Evolutionary conservation across 2,329 filamentous ascomycete genomes (phyloP), one percentile per base, ranked within the genome.

Genomic region (Cladobotryum mycophilum): DNA sequence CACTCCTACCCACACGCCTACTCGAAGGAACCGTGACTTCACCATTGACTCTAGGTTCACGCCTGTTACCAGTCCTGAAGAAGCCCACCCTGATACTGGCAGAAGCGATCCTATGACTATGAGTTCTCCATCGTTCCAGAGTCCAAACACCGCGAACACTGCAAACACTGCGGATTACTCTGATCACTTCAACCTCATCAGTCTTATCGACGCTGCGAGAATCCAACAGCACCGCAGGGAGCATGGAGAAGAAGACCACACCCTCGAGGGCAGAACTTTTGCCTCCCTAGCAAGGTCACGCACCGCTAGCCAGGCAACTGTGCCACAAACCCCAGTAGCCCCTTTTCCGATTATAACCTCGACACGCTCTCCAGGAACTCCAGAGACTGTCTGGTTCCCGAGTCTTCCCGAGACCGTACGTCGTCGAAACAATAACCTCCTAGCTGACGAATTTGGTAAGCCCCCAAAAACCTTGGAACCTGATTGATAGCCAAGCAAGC

Each of bases 211-310:
- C 35, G 69, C 69, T 13, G 67, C 67, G 2, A 61, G 60, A 53
- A 25, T 66, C 15, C 68, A 70, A 42, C 60, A 60, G 7, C 57
- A 62, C 20, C 64, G 67, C 17, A 53, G 65, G 38, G 60, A 64
- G 15, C 53, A 64, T 13, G 68, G 67, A 6, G 65, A 70, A 43
- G 68, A 70, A 48, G 68, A 70, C 35, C 67, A 70, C 43, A 70
- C 65, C 1, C 62, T 67, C 34, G 51, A 56, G 3, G 60, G 56
- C 2, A 52, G 54, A 1, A 61, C 59, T 0, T 69, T 69, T 51
- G 60, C 58, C 3, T 57, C 58, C 20, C 62, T 57, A 48, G 57
- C 54, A 8, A 60, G 63, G 40, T 64, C 64, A 4, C 61, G 56
- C 6, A 67, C 67, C 1, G 48, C 61, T 40, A 67, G 66, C 49